Evolutionary conservation across 257 asterid species (phyloP).

Genomic region (Przewalskia tangutica): DNA sequence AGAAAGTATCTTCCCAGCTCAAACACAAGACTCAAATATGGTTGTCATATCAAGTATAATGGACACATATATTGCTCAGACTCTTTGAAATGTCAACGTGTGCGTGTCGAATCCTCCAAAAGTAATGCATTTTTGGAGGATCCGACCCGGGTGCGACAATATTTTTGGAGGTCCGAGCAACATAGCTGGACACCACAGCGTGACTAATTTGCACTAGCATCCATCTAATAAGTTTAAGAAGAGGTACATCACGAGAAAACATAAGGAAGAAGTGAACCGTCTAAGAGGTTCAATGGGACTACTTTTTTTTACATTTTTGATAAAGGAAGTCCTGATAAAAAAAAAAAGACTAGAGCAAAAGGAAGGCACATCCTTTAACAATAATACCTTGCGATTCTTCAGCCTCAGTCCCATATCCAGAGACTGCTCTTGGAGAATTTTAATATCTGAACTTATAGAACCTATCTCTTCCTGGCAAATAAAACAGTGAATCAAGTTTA

Average conservation of each 20-base stretch:
- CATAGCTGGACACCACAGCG: background rate
- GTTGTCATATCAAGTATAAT: background rate
- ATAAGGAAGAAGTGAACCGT: background rate
- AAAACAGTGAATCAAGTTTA: background rate
- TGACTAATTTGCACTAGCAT: background rate
- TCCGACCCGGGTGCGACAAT: no score
- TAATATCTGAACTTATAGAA: constrained; percentile 90
- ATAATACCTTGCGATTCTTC: constrained; percentile 86
- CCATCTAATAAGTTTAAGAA: background rate
- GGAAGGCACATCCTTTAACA: background rate
- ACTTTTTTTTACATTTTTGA: background rate
- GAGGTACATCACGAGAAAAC: background rate
- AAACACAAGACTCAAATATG: background rate
- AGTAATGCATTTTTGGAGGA: no score
- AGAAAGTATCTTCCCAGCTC: background rate
- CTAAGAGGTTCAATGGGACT: background rate
- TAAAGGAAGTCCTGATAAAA: background rate
- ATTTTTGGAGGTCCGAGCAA: background rate
- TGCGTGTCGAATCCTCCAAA: no score
- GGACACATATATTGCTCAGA: background rate
- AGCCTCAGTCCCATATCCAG: constrained; percentile 97
- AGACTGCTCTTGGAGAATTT: constrained; percentile 90
- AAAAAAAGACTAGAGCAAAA: background rate
- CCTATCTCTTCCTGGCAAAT: constrained; percentile 76
- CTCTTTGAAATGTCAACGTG: no score